These are phyloP conservation scores for Chrysoporthe deuterocubensis DNA, from an alignment of 2,329 filamentous ascomycete species.

Conservation along the genomic window DNA sequence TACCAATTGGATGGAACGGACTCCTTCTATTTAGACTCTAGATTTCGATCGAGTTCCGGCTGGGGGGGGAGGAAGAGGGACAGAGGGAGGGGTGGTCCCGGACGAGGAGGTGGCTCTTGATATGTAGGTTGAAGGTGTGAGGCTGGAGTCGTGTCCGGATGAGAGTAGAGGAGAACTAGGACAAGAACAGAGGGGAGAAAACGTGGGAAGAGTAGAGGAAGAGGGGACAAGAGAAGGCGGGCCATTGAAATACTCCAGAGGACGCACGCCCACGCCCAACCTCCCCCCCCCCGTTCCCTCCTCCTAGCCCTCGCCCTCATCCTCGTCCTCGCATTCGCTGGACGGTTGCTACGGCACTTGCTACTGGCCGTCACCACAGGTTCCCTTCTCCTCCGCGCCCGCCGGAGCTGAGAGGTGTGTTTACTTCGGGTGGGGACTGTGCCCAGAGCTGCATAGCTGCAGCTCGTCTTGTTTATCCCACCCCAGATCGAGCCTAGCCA, in stretches of 20 bases:
- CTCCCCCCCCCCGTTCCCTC: background rate
- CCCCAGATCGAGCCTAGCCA: constrained; percentile 20
- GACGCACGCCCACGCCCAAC: constrained; percentile 1
- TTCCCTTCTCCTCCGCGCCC: background rate
- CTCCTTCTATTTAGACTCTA: constrained; percentile 38
- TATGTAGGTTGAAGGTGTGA: constrained; percentile 23
- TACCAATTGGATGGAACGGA: constrained; percentile 37
- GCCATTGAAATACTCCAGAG: constrained; percentile 29
- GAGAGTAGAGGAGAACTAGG: constrained; percentile 23
- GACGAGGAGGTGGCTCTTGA: constrained; percentile 36
- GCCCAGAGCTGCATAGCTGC: constrained; percentile 17
- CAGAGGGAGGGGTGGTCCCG: constrained; percentile 28
- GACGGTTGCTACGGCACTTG: constrained; percentile 9
- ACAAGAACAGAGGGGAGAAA: constrained; percentile 24
- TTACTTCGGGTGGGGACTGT: constrained; percentile 28
- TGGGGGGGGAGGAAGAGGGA: constrained; percentile 26
- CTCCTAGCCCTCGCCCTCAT: constrained; percentile 10
- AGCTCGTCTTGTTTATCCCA: constrained; percentile 24
- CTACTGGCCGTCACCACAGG: background rate
- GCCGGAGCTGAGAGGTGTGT: constrained; percentile 13
- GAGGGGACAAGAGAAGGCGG: constrained; percentile 29
- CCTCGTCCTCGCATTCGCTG: background rate
- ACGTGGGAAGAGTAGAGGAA: constrained; percentile 20
- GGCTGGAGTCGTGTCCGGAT: constrained; percentile 33
- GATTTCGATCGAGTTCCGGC: constrained; percentile 37